Evolutionary conservation across 2,329 filamentous ascomycete genomes (phyloP), one percentile per base, ranked within the genome.

Genomic region (Alternaria angustiovoidea): DNA sequence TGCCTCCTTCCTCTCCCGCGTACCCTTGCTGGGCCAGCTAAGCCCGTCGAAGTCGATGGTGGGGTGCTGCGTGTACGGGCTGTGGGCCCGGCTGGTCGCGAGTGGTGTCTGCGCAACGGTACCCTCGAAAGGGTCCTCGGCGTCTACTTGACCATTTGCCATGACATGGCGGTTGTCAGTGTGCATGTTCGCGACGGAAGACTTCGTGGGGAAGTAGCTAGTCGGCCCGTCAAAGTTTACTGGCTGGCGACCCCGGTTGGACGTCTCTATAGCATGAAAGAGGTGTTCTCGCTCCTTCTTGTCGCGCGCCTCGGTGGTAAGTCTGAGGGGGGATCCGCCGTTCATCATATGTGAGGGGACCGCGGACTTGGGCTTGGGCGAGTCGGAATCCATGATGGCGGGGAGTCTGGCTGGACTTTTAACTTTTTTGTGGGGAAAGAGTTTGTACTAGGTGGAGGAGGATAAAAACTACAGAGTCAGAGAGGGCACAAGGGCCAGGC

Each of bases 21-120:
- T 92, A 57, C 91, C 90, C 34, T 72, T 79, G 79, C 83, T 85
- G 18, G 84, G 84, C 83, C 84, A 86, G 63, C 83, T 85, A 54
- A 86, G 74, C n/a, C 84, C 83, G 59, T 86, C 82, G 60, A 85
- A 85, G 70, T 86, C 84, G 28, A 85, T 80, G 36, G 82, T 82
- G 16, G 83, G 82, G 47, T 83, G 79, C 52, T 81, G 77, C 8
- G 82, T 83, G 66, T 82, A 84, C 0, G 84, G 84, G 63, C 82
- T 85, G 51, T 78, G 76, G 7, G 83, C 80, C 36, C 80, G 83
- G 65, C 84, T 87, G 7, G 82, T 84, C 5, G 83, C 78, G 39
- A 84, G 78, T n/a, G 85, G 83, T 30, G 85, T 86, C 55, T 81
- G 79, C 5, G 82, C 79, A 48, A 74, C 77, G 38, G 80, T 80